These are phyloP conservation scores for Pestalotiopsis sp. DNA, from an alignment of 2,329 filamentous ascomycete species.

Conservation along the genomic window DNA sequence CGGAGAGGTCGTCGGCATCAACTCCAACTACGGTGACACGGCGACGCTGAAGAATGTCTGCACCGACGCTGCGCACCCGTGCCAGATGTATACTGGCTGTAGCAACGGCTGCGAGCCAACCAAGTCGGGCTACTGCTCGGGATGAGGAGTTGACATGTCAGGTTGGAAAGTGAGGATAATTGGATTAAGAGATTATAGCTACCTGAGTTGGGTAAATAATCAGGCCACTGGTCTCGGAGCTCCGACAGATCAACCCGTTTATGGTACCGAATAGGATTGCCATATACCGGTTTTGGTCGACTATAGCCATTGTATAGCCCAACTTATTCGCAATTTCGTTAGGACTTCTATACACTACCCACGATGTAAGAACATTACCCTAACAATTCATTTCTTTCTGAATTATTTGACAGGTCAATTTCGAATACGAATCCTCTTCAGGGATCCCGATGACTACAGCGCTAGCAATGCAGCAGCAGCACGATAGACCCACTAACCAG, in stretches of 20 bases:
- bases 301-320: too few species aligned
- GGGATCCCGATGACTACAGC: background rate
- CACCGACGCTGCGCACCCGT: conserved; percentile 23
- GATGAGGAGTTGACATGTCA: background rate
- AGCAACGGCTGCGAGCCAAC: conserved; percentile 14
- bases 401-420: too few species aligned
- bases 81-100: conserved; percentile 26
- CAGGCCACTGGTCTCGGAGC: too few species aligned
- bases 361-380: too few species aligned
- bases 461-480: background rate
- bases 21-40: conserved; percentile 39
- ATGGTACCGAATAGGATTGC: too few species aligned
- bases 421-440: background rate
- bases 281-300: too few species aligned
- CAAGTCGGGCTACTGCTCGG: conserved; percentile 3
- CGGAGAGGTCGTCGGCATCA: conserved; percentile 43
- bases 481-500: background rate
- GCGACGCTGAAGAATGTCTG: conserved; percentile 34
- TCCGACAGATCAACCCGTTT: too few species aligned
- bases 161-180: background rate
- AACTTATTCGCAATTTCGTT: too few species aligned
- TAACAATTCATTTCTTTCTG: too few species aligned
- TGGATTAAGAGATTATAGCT: background rate
- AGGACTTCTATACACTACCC: too few species aligned
- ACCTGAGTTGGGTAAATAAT: too few species aligned